Base-by-base conservation (phyloP, 768 basidiomycete species). In the Kwoniella heveanensis region DNA sequence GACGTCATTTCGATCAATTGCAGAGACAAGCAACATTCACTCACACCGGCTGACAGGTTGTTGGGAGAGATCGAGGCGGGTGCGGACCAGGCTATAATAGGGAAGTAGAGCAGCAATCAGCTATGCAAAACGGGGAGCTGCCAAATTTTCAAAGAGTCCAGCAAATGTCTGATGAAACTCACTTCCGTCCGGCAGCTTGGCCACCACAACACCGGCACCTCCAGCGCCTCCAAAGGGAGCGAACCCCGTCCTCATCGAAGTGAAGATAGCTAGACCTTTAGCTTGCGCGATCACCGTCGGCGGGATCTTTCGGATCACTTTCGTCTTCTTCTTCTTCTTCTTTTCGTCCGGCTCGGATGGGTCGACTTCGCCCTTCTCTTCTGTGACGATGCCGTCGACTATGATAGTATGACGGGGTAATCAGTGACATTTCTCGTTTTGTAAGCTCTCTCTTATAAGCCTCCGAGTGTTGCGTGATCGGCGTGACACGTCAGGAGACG, bases 171-270 rank as follows among this genome's bases (percentile, higher is more conserved):
- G n/a, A n/a, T n/a, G n/a, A n/a, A n/a, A 73, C 74, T 77, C 63
- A 79, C 74, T 56, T 44, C 80, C 80, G 62, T 80, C 80, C 1
- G 74, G 73, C 21, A 80, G 64, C 50, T 70, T 72, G 13, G 77
- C 79, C n/a, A 80, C 61, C 2, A 80, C 79, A n/a, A 80, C 37
- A 25, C 80, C 80, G 1, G 76, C 67, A 1, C 80, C 80, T 3
- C 80, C 79, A 0, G 79, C 79, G 0, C 80, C 80, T 25, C 80
- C 80, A 32, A 80, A 74, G 1, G 79, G 79, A 13, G 80, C 79
- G n/a, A 80, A 68, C 0, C 73, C 80, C 2, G 68, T 74, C 13
- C 80, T 54, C 70, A 80, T 74, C 5, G 66, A 64, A 0, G 80
- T 79, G 55, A 79, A 80, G 65, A 80, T 79, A 15, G 76, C 79